Percentiles rank a stretch among this genome's conserved stretches.
These are phyloP conservation scores for Amylostereum areolatum DNA, from an alignment of 1,284 basidiomycete genomes.

Conservation along the genomic window DNA sequence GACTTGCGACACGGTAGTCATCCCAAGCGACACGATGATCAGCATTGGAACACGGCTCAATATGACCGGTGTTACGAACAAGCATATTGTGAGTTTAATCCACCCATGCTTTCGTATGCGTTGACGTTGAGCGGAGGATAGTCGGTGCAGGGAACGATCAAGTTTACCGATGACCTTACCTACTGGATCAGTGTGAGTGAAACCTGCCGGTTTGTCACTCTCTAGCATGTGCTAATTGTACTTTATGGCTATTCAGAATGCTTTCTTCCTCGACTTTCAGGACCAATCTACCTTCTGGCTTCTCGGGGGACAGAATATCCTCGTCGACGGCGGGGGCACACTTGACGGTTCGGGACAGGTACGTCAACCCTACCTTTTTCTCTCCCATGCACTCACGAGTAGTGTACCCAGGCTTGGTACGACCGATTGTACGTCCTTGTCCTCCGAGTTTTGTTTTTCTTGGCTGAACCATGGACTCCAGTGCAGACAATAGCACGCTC, in stretches of 20 bases:
- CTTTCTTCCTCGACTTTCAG: slow-evolving; percentile 50
- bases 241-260: slow-evolving; percentile 35
- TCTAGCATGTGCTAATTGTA: neutral
- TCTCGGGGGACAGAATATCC: slow-evolving; percentile 51
- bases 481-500: slow-evolving; percentile 32
- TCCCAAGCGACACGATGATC: slow-evolving; percentile 42
- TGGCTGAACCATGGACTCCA: slow-evolving; percentile 6
- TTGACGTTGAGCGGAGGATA: slow-evolving; percentile 15
- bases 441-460: no score
- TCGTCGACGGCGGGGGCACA: slow-evolving; percentile 52
- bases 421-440: slow-evolving; percentile 47
- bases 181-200: slow-evolving; percentile 45
- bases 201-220: neutral
- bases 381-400: slow-evolving; percentile 4
- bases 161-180: slow-evolving; percentile 42
- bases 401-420: slow-evolving; percentile 39
- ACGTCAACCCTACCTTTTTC: slow-evolving; percentile 1
- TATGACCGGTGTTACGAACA: slow-evolving; percentile 46
- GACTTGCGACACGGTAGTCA: slow-evolving; percentile 35
- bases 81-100: slow-evolving; percentile 39
- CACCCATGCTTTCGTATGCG: neutral
- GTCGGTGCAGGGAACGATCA: slow-evolving; percentile 45
- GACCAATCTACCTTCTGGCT: slow-evolving; percentile 58
- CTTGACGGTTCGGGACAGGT: slow-evolving; percentile 57
- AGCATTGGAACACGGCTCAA: slow-evolving; percentile 46